Percentiles rank a stretch among this genome's conserved stretches.
Conservation (phyloP, 2,329 filamentous ascomycete species). For the Pseudohalonectria lignicola region DNA sequence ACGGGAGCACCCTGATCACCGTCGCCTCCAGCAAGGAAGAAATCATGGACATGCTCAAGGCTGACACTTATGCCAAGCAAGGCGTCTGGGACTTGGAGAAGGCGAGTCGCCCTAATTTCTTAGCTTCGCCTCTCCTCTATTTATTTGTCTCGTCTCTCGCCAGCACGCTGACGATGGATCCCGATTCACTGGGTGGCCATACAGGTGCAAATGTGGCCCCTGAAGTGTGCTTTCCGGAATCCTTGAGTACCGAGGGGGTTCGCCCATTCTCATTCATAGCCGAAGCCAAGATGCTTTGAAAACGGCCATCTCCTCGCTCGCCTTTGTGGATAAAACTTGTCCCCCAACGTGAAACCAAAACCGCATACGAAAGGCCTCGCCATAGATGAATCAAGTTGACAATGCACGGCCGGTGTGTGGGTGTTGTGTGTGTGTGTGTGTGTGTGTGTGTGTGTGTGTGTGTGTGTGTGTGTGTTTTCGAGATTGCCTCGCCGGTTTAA, state of each 20-base stretch:
- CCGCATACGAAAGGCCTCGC: not conserved
- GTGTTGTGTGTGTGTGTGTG: too few relatives aligned
- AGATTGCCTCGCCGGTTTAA: too few relatives aligned
- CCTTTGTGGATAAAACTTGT: too few relatives aligned
- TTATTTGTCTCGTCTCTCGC: too few relatives aligned
- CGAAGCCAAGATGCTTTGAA: too few relatives aligned
- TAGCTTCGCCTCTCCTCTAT: not conserved
- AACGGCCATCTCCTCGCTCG: too few relatives aligned
- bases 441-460: too few relatives aligned
- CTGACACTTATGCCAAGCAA: slow-evolving; percentile 59
- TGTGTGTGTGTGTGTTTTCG: too few relatives aligned
- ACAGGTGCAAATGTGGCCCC: slow-evolving; percentile 19
- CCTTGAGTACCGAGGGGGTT: slow-evolving; percentile 3
- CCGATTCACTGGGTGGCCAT: too few relatives aligned
- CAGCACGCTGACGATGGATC: not conserved
- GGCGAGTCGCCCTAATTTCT: slow-evolving; percentile 21
- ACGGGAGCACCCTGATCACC: slow-evolving; percentile 61
- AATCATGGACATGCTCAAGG: slow-evolving; percentile 51
- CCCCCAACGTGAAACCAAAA: not conserved
- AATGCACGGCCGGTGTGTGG: too few relatives aligned
- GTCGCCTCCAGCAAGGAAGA: slow-evolving; percentile 59
- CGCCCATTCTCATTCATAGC: too few relatives aligned
- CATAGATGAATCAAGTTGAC: too few relatives aligned
- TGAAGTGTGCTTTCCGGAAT: slow-evolving; percentile 18
- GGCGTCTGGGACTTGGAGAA: slow-evolving; percentile 77